Evolutionary conservation across 2,329 filamentous ascomycete genomes (phyloP).

Genomic region (Clarireedia paspali): DNA sequence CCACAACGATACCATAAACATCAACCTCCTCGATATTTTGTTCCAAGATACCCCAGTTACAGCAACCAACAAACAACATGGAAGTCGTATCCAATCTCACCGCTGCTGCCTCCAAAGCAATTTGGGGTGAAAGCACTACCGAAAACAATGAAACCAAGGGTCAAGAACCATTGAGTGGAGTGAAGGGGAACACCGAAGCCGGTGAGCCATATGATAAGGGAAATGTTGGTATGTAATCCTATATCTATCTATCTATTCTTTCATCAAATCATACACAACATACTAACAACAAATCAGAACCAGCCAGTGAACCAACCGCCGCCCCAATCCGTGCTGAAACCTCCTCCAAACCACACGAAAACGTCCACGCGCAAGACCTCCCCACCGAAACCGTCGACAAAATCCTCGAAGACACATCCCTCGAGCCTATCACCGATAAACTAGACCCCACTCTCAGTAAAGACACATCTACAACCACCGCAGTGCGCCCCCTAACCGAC

Average conservation of each 20-base stretch:
- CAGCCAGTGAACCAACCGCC: neutral
- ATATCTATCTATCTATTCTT: neutral
- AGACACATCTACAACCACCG: no score
- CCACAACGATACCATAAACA: neutral
- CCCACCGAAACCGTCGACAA: no score
- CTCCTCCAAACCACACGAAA: no score
- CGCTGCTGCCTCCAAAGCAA: constrained; percentile 34
- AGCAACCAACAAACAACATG: constrained; percentile 36
- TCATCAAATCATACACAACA: neutral
- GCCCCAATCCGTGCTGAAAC: neutral
- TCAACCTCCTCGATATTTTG: neutral
- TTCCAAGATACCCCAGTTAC: neutral
- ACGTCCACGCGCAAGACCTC: no score
- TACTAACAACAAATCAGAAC: neutral
- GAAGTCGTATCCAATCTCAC: constrained; percentile 55
- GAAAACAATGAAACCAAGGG: constrained; percentile 23
- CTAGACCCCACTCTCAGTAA: no score
- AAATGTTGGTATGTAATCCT: constrained; percentile 40
- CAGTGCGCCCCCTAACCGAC: no score
- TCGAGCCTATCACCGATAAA: no score
- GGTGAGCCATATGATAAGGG: constrained; percentile 74
- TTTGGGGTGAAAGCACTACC: constrained; percentile 32
- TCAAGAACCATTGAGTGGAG: constrained; percentile 65
- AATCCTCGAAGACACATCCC: no score
- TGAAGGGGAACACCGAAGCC: constrained; percentile 56